phyloP scores from a whole-genome alignment of 768 basidiomycete genomes.

The Strobilomyces echinocephalus region DNA sequence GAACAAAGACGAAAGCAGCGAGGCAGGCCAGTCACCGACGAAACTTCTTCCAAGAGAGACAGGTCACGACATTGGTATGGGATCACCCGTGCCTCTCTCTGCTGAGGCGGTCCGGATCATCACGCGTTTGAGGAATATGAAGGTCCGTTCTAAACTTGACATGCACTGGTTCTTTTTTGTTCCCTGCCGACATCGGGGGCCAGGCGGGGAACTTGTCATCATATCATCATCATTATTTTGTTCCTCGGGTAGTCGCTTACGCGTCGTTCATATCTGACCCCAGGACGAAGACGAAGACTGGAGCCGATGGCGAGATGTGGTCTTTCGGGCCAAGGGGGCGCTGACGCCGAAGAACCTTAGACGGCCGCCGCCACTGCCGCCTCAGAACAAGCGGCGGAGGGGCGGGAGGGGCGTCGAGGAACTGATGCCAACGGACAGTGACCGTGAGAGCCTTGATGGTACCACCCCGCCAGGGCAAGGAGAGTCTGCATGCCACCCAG shows the following conservation, averaged over 20 bases:
- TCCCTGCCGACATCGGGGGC: neutral
- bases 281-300: conserved; percentile 87
- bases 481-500: neutral
- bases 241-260: conserved; percentile 2
- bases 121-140: conserved; percentile 73
- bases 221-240: too few relatives aligned
- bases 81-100: conserved; percentile 77
- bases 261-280: neutral
- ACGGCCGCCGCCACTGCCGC: conserved; percentile 42
- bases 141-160: conserved; percentile 41
- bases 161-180: neutral
- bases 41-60: conserved; percentile 75
- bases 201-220: conserved; percentile 1
- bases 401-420: conserved; percentile 39
- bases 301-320: conserved; percentile 82
- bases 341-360: conserved; percentile 35
- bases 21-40: conserved; percentile 28
- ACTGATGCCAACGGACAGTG: conserved; percentile 4
- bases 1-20: neutral
- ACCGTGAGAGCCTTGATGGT: neutral
- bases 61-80: conserved; percentile 83
- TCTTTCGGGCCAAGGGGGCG: conserved; percentile 70
- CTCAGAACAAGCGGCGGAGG: conserved; percentile 54
- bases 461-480: neutral
- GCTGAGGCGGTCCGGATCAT: conserved; percentile 76